phyloP scores from a whole-genome alignment of 306 rosid species.

The Geum urbanum region DNA sequence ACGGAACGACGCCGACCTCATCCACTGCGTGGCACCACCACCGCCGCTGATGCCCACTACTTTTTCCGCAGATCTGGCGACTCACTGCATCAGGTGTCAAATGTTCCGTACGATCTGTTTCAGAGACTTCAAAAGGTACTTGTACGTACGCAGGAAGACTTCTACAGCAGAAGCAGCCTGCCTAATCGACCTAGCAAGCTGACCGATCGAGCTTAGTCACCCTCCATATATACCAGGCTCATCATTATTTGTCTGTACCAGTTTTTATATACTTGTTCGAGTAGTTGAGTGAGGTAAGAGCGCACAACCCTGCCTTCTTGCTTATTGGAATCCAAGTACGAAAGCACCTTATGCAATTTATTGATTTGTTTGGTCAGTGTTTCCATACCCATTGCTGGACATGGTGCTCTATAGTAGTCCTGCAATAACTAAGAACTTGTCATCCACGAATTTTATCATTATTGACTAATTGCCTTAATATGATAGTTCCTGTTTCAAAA shows the following conservation, averaged over 20 bases:
- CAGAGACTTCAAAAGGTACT: neutral
- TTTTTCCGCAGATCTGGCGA: slow-evolving; percentile 8
- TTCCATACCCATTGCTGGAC: neutral
- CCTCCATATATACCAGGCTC: neutral
- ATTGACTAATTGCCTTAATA: neutral
- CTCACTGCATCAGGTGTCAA: slow-evolving; percentile 7
- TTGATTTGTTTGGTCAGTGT: neutral
- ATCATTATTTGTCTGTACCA: neutral
- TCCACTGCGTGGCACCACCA: neutral
- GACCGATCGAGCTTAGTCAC: neutral
- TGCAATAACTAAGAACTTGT: neutral
- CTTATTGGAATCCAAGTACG: slow-evolving; percentile 17
- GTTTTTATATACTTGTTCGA: neutral
- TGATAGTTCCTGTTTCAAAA: neutral
- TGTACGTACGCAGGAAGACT: neutral
- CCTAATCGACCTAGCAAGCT: neutral
- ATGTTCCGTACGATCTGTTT: slow-evolving; percentile 15
- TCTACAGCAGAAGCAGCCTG: neutral
- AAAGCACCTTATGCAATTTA: slow-evolving; percentile 10
- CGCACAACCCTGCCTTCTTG: neutral
- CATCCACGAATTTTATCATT: slow-evolving; percentile 4
- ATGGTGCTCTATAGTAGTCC: slow-evolving; percentile 3
- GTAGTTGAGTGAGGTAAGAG: slow-evolving; percentile 8
- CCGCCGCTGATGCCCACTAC: neutral
- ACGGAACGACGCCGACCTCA: neutral